These are phyloP conservation scores for Cystobasidiaceae sp. DNA, from an alignment of 1,284 basidiomycete genomes.

Conservation along the genomic window DNA sequence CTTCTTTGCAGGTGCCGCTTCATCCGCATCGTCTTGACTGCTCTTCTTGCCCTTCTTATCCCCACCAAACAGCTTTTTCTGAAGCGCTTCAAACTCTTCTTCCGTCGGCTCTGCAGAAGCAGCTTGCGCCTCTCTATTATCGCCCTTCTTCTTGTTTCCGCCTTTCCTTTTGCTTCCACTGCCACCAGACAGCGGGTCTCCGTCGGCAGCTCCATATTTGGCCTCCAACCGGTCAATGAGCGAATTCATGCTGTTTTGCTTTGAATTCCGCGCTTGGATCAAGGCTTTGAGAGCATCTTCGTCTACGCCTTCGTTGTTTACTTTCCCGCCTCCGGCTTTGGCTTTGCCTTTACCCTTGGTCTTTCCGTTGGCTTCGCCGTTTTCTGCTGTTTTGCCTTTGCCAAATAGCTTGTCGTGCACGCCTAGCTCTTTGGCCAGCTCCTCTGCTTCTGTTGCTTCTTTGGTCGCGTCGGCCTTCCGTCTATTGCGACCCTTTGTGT, in stretches of 20 bases:
- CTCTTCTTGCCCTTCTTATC: constrained; percentile 10
- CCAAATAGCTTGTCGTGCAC: constrained; percentile 96
- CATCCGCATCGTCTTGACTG: not conserved
- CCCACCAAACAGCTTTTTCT: constrained; percentile 55
- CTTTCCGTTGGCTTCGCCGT: constrained; percentile 58
- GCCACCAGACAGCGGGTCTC: constrained; percentile 42
- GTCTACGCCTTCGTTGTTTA: constrained; percentile 55
- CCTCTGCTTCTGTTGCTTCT: constrained; percentile 80
- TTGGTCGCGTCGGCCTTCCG: constrained; percentile 54
- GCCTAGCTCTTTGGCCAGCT: constrained; percentile 76
- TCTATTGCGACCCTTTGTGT: constrained; percentile 67
- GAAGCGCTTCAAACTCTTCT: constrained; percentile 61
- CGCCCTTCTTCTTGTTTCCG: constrained; percentile 47
- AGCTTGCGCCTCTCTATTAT: constrained; percentile 37
- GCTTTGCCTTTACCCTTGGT: constrained; percentile 53
- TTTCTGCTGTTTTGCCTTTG: constrained; percentile 55
- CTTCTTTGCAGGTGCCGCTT: not conserved
- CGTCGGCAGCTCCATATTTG: constrained; percentile 63
- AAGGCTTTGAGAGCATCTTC: constrained; percentile 70
- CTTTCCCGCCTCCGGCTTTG: constrained; percentile 44
- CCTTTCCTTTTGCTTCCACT: constrained; percentile 41
- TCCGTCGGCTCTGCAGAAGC: constrained; percentile 57
- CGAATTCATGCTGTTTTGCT: constrained; percentile 60
- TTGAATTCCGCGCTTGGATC: constrained; percentile 67
- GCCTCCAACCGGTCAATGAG: constrained; percentile 56